Conservation (phyloP, 169 alveolate species). For the Ichthyophthirius multifiliis region DNA sequence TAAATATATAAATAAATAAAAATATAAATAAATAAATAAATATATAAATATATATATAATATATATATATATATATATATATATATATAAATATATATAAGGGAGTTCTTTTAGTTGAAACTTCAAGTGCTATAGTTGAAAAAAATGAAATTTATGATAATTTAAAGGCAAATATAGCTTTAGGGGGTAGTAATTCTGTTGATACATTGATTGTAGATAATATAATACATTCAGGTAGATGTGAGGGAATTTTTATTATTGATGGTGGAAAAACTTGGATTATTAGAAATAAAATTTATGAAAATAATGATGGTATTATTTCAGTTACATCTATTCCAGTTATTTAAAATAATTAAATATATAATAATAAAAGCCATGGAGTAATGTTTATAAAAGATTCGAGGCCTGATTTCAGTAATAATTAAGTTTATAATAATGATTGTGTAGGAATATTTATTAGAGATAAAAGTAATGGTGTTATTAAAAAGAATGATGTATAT, state of each 20-base stretch:
- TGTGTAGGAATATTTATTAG: conserved; percentile 50
- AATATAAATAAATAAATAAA: too few species aligned
- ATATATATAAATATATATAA: too few species aligned
- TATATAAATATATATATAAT: too few species aligned
- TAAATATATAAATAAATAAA: too few species aligned
- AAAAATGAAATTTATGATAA: conserved; percentile 70
- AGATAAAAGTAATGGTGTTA: conserved; percentile 47
- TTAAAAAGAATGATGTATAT: conserved; percentile 31
- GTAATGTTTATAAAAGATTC: conserved; percentile 24
- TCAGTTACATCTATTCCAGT: conserved; percentile 29
- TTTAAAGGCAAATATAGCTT: conserved; percentile 83
- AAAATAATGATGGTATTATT: conserved; percentile 83
- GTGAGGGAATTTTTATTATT: conserved; percentile 80
- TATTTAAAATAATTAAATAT: conserved; percentile 37
- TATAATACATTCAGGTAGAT: conserved; percentile 69
- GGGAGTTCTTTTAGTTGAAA: conserved; percentile 77
- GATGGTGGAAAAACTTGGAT: conserved; percentile 76
- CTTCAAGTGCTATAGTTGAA: conserved; percentile 76
- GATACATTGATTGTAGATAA: conserved; percentile 69
- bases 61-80: too few species aligned
- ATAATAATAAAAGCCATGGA: conserved; percentile 54
- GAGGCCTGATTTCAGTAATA: conserved; percentile 36
- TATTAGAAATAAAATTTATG: conserved; percentile 66
- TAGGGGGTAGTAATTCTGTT: conserved; percentile 77
- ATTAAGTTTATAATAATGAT: conserved; percentile 44